A percentile compares a stretch with the other conserved stretches of the same genome.
phyloP scores from a whole-genome alignment of 2,329 filamentous ascomycete genomes.

The Pseudocercospora fuligena region DNA sequence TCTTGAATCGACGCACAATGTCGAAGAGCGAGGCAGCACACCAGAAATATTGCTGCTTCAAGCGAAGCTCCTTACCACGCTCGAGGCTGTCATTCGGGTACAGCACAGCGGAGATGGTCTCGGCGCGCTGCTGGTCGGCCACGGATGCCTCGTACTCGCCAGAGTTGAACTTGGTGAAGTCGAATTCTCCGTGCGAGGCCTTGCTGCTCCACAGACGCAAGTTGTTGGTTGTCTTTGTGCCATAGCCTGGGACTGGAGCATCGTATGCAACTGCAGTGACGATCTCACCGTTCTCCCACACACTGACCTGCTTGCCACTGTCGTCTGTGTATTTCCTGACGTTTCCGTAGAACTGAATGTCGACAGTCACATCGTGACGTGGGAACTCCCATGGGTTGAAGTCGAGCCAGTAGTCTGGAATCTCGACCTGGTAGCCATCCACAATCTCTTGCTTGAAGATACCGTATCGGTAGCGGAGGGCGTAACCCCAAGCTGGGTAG shows the following conservation, averaged over 20 bases:
- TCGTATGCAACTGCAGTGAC: constrained; percentile 94
- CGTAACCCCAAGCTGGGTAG: constrained; percentile 97
- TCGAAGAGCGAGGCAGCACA: constrained; percentile 95
- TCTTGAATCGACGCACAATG: constrained; percentile 97
- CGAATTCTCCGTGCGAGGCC: constrained; percentile 94
- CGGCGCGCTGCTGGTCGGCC: constrained; percentile 96
- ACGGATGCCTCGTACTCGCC: constrained; percentile 98
- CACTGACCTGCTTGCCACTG: constrained; percentile 69
- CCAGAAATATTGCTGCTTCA: constrained; percentile 99
- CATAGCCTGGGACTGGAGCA: constrained; percentile 82
- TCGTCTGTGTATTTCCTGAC: constrained; percentile 77
- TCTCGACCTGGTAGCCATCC: constrained; percentile 96
- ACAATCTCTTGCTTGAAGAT: constrained; percentile 99
- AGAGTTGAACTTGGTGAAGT: constrained; percentile 99
- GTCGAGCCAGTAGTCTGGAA: constrained; percentile 98
- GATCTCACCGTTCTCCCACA: constrained; percentile 92
- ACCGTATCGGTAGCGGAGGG: constrained; percentile 85
- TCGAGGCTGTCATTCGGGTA: constrained; percentile 99
- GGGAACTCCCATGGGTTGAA: constrained; percentile 99
- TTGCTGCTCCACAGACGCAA: constrained; percentile 97
- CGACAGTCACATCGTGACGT: constrained; percentile 90
- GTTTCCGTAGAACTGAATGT: constrained; percentile 94
- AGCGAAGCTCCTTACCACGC: constrained; percentile 90
- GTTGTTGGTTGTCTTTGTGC: constrained; percentile 92
- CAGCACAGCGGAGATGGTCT: constrained; percentile 95